phyloP scores from a whole-genome alignment of 1,284 basidiomycete species.

The Peniophora sp. region DNA sequence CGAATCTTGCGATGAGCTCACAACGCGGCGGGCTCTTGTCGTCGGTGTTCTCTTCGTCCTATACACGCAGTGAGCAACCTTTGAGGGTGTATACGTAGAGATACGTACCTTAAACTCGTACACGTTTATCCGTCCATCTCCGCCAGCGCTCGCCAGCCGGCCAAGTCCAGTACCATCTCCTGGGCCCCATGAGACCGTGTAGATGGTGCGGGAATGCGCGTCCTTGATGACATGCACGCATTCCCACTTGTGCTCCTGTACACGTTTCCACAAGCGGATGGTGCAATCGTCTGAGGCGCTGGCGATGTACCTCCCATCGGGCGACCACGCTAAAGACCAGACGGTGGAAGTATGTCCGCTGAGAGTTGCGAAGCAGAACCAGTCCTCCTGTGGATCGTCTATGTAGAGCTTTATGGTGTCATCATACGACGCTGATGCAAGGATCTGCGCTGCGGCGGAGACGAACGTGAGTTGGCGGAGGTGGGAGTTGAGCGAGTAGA shows the following conservation, averaged over 20 bases:
- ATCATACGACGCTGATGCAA: conserved; percentile 96
- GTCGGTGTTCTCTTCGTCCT: conserved; percentile 14
- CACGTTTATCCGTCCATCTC: conserved; percentile 71
- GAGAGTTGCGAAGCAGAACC: conserved; percentile 83
- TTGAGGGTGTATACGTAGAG: not conserved
- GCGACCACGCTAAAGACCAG: conserved; percentile 85
- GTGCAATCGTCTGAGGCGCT: conserved; percentile 77
- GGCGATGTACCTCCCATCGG: conserved; percentile 77
- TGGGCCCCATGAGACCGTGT: conserved; percentile 71
- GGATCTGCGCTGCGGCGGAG: conserved; percentile 50
- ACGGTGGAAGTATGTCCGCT: conserved; percentile 83
- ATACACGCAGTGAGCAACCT: not conserved
- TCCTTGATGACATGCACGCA: conserved; percentile 40
- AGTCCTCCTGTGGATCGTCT: conserved; percentile 93
- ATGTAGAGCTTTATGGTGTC: conserved; percentile 92
- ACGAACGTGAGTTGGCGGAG: conserved; percentile 8
- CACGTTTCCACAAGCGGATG: conserved; percentile 62
- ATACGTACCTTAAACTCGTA: conserved; percentile 60
- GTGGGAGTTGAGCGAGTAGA: conserved; percentile 2
- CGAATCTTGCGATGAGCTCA: conserved; percentile 41
- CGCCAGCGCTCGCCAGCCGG: conserved; percentile 67
- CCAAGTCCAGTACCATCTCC: conserved; percentile 37
- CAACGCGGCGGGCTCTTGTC: conserved; percentile 24
- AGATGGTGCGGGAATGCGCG: conserved; percentile 70
- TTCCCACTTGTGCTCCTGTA: conserved; percentile 50